Conservation (phyloP, 164 flowering plant genomes). For the Macadamia tetraphylla region DNA sequence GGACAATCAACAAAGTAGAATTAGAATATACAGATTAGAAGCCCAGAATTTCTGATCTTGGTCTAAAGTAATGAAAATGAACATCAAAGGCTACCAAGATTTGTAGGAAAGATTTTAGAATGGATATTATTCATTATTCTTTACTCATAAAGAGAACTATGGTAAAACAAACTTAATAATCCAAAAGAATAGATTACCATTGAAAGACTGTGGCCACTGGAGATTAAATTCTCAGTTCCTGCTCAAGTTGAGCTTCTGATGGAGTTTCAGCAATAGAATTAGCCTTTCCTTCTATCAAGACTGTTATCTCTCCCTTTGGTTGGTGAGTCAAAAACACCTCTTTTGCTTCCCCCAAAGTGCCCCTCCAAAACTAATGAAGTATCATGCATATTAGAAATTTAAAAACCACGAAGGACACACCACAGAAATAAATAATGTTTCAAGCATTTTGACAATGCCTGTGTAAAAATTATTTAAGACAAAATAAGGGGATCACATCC, state of each 20-base stretch:
- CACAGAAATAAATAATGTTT: background rate
- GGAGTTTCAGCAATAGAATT: constrained; percentile 40
- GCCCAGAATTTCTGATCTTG: no score
- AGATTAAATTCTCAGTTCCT: constrained; percentile 54
- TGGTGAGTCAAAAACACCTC: constrained; percentile 55
- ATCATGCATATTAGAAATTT: constrained; percentile 12
- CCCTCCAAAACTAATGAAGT: constrained; percentile 80
- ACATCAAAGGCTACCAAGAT: no score
- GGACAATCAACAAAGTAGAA: no score
- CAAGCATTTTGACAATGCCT: background rate
- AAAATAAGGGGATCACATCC: background rate
- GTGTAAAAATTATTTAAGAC: background rate
- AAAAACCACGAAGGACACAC: background rate
- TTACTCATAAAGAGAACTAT: background rate
- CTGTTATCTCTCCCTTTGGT: constrained; percentile 92
- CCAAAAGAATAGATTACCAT: constrained; percentile 33
- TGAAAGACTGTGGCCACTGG: constrained; percentile 76
- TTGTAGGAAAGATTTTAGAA: no score
- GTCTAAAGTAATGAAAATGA: background rate
- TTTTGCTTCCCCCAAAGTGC: constrained; percentile 75
- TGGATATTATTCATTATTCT: no score
- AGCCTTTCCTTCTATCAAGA: constrained; percentile 68
- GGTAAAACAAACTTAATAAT: background rate
- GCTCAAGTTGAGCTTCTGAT: constrained; percentile 72
- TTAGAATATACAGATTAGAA: background rate